Conservation (phyloP, 2,329 filamentous ascomycete genomes). For the Decorospora gaudefroyi region DNA sequence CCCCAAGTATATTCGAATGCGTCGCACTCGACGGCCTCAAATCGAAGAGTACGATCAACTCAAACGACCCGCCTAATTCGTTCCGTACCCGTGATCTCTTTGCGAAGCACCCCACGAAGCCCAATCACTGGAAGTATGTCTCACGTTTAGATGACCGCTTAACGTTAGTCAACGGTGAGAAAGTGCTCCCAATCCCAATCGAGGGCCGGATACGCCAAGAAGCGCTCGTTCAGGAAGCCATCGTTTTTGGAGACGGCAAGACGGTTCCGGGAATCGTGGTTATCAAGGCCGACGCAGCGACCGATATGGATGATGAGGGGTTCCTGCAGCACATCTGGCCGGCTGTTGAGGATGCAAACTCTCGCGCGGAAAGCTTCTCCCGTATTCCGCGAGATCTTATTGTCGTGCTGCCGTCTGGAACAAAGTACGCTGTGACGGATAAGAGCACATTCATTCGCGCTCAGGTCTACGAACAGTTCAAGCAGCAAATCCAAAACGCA, state of each 20-base stretch:
- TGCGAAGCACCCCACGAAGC: conserved; percentile 49
- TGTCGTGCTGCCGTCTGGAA: conserved; percentile 52
- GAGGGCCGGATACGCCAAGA: conserved; percentile 62
- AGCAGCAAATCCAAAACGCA: conserved; percentile 53
- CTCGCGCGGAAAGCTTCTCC: conserved; percentile 56
- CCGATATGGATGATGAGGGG: conserved; percentile 51
- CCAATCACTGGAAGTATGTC: conserved; percentile 55
- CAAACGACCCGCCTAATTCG: conserved; percentile 49
- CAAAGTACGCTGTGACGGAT: conserved; percentile 58
- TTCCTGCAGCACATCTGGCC: conserved; percentile 57
- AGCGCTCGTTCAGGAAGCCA: conserved; percentile 58
- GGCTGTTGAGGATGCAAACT: conserved; percentile 58
- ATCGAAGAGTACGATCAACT: conserved; percentile 50
- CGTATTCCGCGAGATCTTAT: conserved; percentile 60
- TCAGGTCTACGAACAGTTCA: conserved; percentile 56
- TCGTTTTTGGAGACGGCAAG: conserved; percentile 62
- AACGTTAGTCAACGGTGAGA: conserved; percentile 57
- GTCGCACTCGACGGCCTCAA: conserved; percentile 47
- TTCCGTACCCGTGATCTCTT: conserved; percentile 60
- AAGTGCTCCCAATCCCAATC: conserved; percentile 54
- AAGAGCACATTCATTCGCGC: conserved; percentile 62
- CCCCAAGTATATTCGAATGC: conserved; percentile 49
- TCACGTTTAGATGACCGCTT: conserved; percentile 55
- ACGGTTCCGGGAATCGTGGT: conserved; percentile 60
- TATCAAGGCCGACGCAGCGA: conserved; percentile 55